A percentile compares a stretch with the other conserved stretches of the same genome.
Conservation (phyloP, 176 grass and related monocot genomes). For the Carex kokanica region DNA sequence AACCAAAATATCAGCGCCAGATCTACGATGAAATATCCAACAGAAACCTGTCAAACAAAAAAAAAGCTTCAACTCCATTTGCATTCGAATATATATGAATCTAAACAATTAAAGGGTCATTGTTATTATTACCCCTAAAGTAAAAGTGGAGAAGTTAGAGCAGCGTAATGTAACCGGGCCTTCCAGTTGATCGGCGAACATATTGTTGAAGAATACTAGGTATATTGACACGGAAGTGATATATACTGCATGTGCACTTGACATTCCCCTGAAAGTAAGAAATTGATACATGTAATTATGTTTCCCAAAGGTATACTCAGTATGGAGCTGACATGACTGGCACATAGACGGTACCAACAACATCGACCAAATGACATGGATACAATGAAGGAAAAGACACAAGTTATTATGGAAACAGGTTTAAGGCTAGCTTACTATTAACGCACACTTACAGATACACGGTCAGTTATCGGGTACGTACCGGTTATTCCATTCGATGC, state of each 20-base stretch:
- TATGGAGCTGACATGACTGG: not conserved
- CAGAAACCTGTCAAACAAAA: constrained; percentile 55
- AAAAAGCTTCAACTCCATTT: not conserved
- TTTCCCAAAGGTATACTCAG: not conserved
- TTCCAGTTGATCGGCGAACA: constrained; percentile 79
- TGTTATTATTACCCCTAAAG: constrained; percentile 64
- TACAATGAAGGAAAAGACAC: not conserved
- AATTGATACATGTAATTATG: not conserved
- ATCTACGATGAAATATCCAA: constrained; percentile 92
- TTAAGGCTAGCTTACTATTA: not conserved
- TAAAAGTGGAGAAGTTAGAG: constrained; percentile 81
- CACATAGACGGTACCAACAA: not conserved
- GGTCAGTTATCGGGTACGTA: constrained; percentile 20
- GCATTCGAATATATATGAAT: not conserved
- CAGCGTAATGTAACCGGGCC: constrained; percentile 64
- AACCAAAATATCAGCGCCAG: constrained; percentile 84
- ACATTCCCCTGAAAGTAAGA: constrained; percentile 75
- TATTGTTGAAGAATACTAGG: constrained; percentile 82
- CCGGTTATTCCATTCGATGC: constrained; percentile 99
- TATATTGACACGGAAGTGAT: constrained; percentile 87
- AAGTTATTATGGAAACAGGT: not conserved
- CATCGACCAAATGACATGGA: not conserved
- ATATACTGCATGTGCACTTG: constrained; percentile 88
- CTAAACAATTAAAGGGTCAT: constrained; percentile 13
- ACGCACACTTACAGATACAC: constrained; percentile 21